phyloP scores from a whole-genome alignment of 2,329 filamentous ascomycete species.

The Gnomoniopsis sp. region DNA sequence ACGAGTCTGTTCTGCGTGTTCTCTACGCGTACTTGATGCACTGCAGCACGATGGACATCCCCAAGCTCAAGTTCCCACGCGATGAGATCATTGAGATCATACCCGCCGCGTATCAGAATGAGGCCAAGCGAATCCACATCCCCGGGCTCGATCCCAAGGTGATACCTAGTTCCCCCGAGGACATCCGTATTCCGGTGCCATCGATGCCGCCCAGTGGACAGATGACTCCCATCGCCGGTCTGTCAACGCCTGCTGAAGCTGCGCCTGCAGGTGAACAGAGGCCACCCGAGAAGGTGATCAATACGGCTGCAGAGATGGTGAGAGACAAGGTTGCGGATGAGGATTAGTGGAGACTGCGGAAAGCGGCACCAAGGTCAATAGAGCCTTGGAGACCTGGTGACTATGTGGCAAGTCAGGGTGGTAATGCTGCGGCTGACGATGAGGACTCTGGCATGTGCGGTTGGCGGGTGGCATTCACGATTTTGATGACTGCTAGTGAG shows the following conservation, averaged over 20 bases:
- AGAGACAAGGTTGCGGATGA: slow-evolving; percentile 52
- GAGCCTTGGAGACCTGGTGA: neutral
- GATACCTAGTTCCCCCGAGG: slow-evolving; percentile 75
- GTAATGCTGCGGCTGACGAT: neutral
- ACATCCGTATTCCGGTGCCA: slow-evolving; percentile 74
- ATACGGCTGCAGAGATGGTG: slow-evolving; percentile 46
- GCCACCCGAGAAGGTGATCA: slow-evolving; percentile 47
- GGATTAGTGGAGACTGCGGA: slow-evolving; percentile 34
- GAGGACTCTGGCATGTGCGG: no score
- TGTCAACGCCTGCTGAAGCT: slow-evolving; percentile 44
- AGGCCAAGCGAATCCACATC: slow-evolving; percentile 86
- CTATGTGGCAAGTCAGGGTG: no score
- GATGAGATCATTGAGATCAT: slow-evolving; percentile 99
- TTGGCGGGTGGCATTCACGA: no score
- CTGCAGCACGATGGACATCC: slow-evolving; percentile 92
- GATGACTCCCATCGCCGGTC: slow-evolving; percentile 43
- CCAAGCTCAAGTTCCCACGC: slow-evolving; percentile 86
- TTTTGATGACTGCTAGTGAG: no score
- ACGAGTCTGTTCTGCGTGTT: slow-evolving; percentile 95
- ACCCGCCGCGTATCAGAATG: slow-evolving; percentile 94
- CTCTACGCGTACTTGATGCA: slow-evolving; percentile 98
- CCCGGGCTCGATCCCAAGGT: slow-evolving; percentile 63
- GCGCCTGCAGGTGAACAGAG: slow-evolving; percentile 30
- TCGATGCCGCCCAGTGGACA: slow-evolving; percentile 36
- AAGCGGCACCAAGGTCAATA: neutral